phyloP scores from a whole-genome alignment of 176 grass and related monocot genomes.

The Phoenix dactylifera region DNA sequence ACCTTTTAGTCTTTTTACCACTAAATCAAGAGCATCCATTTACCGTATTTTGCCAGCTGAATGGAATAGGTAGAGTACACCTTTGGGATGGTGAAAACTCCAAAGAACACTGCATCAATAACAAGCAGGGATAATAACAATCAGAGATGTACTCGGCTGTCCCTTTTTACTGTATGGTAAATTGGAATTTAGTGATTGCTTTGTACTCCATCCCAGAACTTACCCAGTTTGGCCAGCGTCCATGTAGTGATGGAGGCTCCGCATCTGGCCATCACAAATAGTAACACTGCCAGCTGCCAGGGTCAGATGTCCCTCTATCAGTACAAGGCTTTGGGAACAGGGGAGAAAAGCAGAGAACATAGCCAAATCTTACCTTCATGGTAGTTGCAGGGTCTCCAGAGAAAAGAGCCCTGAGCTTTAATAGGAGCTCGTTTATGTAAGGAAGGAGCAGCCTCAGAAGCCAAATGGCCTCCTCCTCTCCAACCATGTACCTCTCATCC shows the following conservation, averaged over 20 bases:
- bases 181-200: background rate
- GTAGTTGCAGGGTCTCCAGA: conserved; percentile 85
- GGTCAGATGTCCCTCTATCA: conserved; percentile 32
- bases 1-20: too few species aligned
- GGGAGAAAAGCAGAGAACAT: background rate
- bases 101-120: conserved; percentile 70
- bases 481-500: conserved; percentile 43
- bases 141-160: background rate
- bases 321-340: background rate
- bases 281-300: conserved; percentile 65
- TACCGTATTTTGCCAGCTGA: conserved; percentile 85
- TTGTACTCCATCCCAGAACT: conserved; percentile 15
- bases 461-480: conserved; percentile 96
- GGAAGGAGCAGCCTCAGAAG: conserved; percentile 70
- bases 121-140: background rate
- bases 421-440: conserved; percentile 78
- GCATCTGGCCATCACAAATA: conserved; percentile 89
- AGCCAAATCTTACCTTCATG: conserved; percentile 55
- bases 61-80: conserved; percentile 84
- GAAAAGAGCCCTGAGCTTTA: conserved; percentile 62
- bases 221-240: conserved; percentile 76
- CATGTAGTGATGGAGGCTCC: conserved; percentile 72
- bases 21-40: conserved; percentile 18
- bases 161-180: background rate
- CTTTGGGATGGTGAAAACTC: conserved; percentile 87